Base-by-base conservation (phyloP, 768 basidiomycete genomes). In the Kwoniella botswanensis region DNA sequence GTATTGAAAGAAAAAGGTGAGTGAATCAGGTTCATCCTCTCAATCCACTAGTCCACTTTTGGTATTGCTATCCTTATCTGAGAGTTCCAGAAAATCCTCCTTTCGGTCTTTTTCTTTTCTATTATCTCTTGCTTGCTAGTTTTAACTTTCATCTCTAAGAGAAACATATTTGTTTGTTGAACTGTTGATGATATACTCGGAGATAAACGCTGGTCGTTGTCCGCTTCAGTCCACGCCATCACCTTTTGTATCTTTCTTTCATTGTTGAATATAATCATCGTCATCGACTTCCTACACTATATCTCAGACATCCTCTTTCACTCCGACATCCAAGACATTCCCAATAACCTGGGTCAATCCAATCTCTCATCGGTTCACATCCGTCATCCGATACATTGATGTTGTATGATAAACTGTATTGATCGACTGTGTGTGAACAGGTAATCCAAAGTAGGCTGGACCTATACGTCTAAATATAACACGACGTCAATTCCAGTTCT, bases 181-280 rank as follows among this genome's bases (percentile, higher is more conserved):
- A 50, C n/a, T 55, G n/a, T 21, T 52, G 17, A 52, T 52, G 35
- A 55, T 7, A 55, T 21, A 21, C 24, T 55, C 54, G 54, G 54
- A 55, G 54, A 55, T 55, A 55, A 9, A 55, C 54, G 54, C 54
- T 21, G 54, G 54, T 55, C 54, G 54, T 55, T 55, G n/a, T 55
- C 54, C 12, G 54, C 24, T 52, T 52, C 15, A 21, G 17, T 52
- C 21, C 50, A 52, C 0, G 15, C 50, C 50, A 17, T 52, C 13
- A 52, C 21, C 50, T 17, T 21, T 52, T 21, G 50, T 52, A 15
- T 52, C 50, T 52, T 52, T 52, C 17, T 17, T 52, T 17, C 15
- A 52, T 52, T 17, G 21, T 17, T 52, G 17, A 52, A 52, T 52
- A 52, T 52, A 52, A 52, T 17, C 50, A 15, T 52, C 50, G 50